Percentiles rank a stretch among this genome's conserved stretches.
Conservation (phyloP, 2,329 filamentous ascomycete species). For the Ploettnerulaceae sp. region DNA sequence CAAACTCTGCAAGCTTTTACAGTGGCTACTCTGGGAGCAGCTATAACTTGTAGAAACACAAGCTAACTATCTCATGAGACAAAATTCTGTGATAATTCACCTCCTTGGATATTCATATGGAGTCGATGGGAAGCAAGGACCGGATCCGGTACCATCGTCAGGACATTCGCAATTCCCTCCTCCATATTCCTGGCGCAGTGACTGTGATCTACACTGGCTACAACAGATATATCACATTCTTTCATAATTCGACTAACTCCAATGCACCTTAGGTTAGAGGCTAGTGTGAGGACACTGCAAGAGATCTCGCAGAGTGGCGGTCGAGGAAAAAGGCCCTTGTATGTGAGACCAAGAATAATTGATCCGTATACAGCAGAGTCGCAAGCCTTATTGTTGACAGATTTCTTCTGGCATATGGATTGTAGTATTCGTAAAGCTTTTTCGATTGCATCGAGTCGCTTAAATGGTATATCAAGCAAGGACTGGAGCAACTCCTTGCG, state of each 20-base stretch:
- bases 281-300: background rate
- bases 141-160: background rate
- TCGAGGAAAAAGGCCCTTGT: background rate
- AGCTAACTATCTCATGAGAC: too few relatives aligned
- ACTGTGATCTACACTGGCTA: background rate
- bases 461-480: background rate
- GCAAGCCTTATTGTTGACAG: constrained; percentile 2
- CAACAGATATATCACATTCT: too few relatives aligned
- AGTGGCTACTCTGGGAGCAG: too few relatives aligned
- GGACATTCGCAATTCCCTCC: background rate
- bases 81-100: too few relatives aligned
- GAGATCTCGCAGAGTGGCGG: background rate
- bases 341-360: background rate
- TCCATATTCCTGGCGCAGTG: background rate
- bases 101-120: background rate
- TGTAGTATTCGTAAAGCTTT: background rate
- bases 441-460: background rate
- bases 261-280: too few relatives aligned
- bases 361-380: constrained; percentile 10
- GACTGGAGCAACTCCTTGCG: background rate
- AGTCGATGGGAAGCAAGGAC: background rate
- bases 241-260: too few relatives aligned
- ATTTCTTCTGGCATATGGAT: background rate
- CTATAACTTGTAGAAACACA: too few relatives aligned
- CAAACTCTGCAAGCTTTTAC: too few relatives aligned